Evolutionary conservation across 2,329 filamentous ascomycete species (phyloP).

Genomic region (Didymella segeticola): DNA sequence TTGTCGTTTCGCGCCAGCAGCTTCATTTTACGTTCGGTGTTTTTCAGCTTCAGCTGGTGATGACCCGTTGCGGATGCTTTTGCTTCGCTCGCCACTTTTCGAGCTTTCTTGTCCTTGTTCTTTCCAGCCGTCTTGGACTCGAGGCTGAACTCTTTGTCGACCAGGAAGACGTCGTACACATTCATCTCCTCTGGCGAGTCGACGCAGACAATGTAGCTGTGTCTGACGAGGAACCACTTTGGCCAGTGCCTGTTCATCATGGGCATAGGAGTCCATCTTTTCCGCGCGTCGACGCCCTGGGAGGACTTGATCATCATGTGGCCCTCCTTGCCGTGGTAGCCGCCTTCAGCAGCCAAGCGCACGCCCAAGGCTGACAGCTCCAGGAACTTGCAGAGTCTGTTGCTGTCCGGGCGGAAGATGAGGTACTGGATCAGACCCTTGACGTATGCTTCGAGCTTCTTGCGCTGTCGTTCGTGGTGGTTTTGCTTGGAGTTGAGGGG

Average conservation of each 20-base stretch:
- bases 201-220: slow-evolving; percentile 98
- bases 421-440: slow-evolving; percentile 95
- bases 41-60: slow-evolving; percentile 86
- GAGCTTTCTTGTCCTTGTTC: slow-evolving; percentile 60
- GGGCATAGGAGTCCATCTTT: slow-evolving; percentile 77
- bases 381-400: slow-evolving; percentile 92
- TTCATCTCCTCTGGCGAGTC: slow-evolving; percentile 99
- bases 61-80: slow-evolving; percentile 72
- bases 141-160: slow-evolving; percentile 85
- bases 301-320: slow-evolving; percentile 90
- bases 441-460: slow-evolving; percentile 86
- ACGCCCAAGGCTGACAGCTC: slow-evolving; percentile 94
- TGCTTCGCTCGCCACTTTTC: slow-evolving; percentile 69
- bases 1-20: slow-evolving; percentile 90
- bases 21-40: slow-evolving; percentile 90
- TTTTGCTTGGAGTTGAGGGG: slow-evolving; percentile 56
- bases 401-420: slow-evolving; percentile 95
- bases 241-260: slow-evolving; percentile 83
- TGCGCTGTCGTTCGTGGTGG: slow-evolving; percentile 81
- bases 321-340: slow-evolving; percentile 97
- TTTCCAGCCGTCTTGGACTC: slow-evolving; percentile 68
- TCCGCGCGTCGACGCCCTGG: slow-evolving; percentile 85
- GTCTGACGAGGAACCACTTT: slow-evolving; percentile 97
- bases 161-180: slow-evolving; percentile 97
- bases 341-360: slow-evolving; percentile 90